These are phyloP conservation scores for Dictyostelium firmibasis DNA, from an alignment of 78 protist genomes.

Conservation along the genomic window DNA sequence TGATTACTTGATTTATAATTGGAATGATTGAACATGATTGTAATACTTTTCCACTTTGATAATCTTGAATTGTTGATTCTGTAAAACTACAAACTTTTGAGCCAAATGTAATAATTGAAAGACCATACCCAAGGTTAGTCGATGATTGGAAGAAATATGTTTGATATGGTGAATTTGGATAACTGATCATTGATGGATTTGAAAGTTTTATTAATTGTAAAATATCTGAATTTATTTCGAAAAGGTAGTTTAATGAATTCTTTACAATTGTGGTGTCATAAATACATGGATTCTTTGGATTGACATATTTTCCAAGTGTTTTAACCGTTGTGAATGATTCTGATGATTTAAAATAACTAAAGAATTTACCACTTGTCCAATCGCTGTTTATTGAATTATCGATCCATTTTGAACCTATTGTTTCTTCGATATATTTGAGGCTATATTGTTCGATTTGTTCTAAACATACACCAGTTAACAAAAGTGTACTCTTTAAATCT, in stretches of 20 bases:
- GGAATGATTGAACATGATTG: slow-evolving; percentile 1
- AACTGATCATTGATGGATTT: not conserved
- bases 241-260: not conserved
- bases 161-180: not conserved
- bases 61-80: not conserved
- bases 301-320: not conserved
- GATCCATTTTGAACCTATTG: not conserved
- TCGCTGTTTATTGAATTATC: not conserved
- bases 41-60: not conserved
- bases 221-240: not conserved
- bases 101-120: not conserved
- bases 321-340: not conserved
- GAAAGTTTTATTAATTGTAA: not conserved
- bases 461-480: not conserved
- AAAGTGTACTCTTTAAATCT: not conserved
- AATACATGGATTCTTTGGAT: not conserved
- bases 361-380: not conserved
- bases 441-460: not conserved
- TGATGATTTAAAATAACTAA: not conserved
- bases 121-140: not conserved
- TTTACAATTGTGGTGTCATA: not conserved
- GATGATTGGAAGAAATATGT: not conserved
- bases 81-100: not conserved
- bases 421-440: not conserved
- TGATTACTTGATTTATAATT: not conserved